Percentiles rank a stretch among this genome's conserved stretches.
phyloP scores from a whole-genome alignment of 208 protist species.

The Trichomonas gallinae region DNA sequence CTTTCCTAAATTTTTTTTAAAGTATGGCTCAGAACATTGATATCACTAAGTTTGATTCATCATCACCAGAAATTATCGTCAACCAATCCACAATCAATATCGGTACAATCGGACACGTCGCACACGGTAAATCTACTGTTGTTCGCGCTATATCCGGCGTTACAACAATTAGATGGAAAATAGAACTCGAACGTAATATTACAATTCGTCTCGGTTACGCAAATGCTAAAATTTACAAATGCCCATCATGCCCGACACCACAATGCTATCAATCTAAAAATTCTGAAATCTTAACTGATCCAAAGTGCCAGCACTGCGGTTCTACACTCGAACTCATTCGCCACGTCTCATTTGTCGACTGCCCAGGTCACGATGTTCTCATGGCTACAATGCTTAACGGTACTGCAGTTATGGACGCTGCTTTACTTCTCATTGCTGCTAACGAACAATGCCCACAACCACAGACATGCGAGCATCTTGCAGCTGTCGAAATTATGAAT shows the following conservation, averaged over 20 bases:
- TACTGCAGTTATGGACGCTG: constrained; percentile 99
- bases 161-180: constrained; percentile 93
- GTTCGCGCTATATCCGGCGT: constrained; percentile 87
- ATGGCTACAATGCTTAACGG: constrained; percentile 99
- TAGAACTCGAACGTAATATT: constrained; percentile 95
- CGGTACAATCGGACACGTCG: constrained; percentile 97
- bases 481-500: constrained; percentile 98
- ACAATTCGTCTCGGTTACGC: constrained; percentile 99
- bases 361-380: constrained; percentile 97
- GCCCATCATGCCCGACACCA: constrained; percentile 24
- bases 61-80: constrained; percentile 85
- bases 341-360: constrained; percentile 95
- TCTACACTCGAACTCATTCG: constrained; percentile 47
- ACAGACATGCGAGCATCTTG: constrained; percentile 82
- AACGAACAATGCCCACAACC: constrained; percentile 93
- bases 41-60: constrained; percentile 59
- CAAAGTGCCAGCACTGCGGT: constrained; percentile 23
- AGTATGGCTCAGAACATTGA: constrained; percentile 33
- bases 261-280: constrained; percentile 29
- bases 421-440: constrained; percentile 88
- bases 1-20: background rate
- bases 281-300: constrained; percentile 10
- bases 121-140: constrained; percentile 98
- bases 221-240: constrained; percentile 93
- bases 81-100: constrained; percentile 99